phyloP scores from a whole-genome alignment of 2,329 filamentous ascomycete genomes.

The Penicillium frequentans region DNA sequence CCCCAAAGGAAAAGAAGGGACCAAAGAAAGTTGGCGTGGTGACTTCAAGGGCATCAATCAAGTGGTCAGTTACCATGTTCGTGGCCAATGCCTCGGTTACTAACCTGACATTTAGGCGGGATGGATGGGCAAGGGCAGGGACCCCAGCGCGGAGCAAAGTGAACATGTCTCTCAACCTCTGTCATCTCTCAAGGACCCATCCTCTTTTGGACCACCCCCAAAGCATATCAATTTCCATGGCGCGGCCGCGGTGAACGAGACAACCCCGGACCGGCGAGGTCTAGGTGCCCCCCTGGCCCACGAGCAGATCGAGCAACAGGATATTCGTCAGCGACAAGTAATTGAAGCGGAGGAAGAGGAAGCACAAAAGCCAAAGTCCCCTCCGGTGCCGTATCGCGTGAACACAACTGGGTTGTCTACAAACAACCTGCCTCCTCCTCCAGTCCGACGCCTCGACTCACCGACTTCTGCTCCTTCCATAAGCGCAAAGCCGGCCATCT shows the following conservation, averaged over 20 bases:
- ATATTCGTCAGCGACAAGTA: conserved; percentile 31
- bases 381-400: conserved; percentile 65
- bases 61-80: conserved; percentile 46
- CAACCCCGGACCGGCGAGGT: conserved; percentile 45
- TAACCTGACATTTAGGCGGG: conserved; percentile 48
- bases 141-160: conserved; percentile 42
- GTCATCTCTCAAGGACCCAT: conserved; percentile 70
- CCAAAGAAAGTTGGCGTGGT: conserved; percentile 52
- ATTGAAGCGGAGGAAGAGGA: conserved; percentile 31
- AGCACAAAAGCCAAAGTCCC: conserved; percentile 42
- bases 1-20: conserved; percentile 53
- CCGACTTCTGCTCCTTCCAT: conserved; percentile 22
- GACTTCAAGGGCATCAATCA: conserved; percentile 60
- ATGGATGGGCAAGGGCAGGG: conserved; percentile 59
- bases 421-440: conserved; percentile 69
- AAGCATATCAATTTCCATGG: conserved; percentile 59
- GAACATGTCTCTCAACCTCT: conserved; percentile 64
- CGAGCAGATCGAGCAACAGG: conserved; percentile 34
- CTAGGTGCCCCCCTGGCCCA: conserved; percentile 45
- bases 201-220: conserved; percentile 77
- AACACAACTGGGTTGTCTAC: conserved; percentile 73
- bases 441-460: conserved; percentile 50
- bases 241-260: conserved; percentile 45
- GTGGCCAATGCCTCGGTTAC: conserved; percentile 5
- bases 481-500: conserved; percentile 5